Evolutionary conservation across 108 stramenopile species (phyloP).

Genomic region (Nannochloropsis salina): DNA sequence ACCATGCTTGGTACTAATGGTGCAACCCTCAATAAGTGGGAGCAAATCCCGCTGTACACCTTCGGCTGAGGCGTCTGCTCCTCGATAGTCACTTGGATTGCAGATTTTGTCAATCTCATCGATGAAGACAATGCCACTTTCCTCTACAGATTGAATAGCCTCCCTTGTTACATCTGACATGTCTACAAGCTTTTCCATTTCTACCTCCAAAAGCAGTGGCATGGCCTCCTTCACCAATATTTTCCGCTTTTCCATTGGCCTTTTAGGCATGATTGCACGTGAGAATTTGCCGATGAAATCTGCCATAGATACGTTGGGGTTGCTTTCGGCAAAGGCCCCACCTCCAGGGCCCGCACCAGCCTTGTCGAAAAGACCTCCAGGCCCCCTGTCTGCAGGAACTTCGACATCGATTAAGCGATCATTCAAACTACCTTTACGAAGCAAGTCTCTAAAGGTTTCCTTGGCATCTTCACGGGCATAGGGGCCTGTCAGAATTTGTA

Average conservation of each 20-base stretch:
- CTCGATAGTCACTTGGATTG: conserved; percentile 64
- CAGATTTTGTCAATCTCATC: conserved; percentile 99
- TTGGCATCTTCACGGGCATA: conserved; percentile 47
- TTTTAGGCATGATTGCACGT: neutral
- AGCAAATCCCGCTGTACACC: conserved; percentile 97
- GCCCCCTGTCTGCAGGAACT: conserved; percentile 58
- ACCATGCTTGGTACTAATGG: conserved; percentile 91
- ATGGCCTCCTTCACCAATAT: conserved; percentile 79
- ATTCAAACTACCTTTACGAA: conserved; percentile 79
- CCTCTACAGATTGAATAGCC: conserved; percentile 86
- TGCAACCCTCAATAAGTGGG: conserved; percentile 94
- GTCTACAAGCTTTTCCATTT: conserved; percentile 82
- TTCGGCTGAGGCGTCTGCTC: conserved; percentile 93
- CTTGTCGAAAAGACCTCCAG: conserved; percentile 23
- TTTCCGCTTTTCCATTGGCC: conserved; percentile 66
- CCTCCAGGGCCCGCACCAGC: neutral
- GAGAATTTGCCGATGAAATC: conserved; percentile 37
- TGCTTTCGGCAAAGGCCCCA: conserved; percentile 19
- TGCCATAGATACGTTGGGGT: conserved; percentile 40
- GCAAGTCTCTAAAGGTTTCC: conserved; percentile 72
- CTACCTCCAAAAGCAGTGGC: conserved; percentile 79
- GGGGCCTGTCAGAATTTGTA: conserved; percentile 77
- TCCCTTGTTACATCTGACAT: conserved; percentile 80
- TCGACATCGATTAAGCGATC: conserved; percentile 81
- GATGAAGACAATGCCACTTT: conserved; percentile 97